Evolutionary conservation across 352 stramenopile species (phyloP), one percentile per base, ranked within the genome.

Genomic region (Phytophthora vignae): DNA sequence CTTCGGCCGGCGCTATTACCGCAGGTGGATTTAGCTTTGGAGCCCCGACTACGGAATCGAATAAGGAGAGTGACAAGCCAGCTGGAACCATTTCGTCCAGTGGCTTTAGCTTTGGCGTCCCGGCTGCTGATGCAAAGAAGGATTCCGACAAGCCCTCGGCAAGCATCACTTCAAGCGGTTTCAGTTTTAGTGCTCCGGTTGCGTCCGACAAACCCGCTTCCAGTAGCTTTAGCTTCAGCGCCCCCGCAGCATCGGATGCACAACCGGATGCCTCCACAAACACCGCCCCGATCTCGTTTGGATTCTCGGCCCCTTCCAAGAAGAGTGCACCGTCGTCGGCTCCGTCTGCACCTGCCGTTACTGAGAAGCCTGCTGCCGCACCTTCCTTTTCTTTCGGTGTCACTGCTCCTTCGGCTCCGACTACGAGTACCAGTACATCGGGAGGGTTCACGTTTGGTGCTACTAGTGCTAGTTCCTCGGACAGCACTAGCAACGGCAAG

Each of bases 21-120:
- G 65, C 73, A 22, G 27, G 46, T 69, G 70, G 74, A 1, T 90
- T 93, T 31, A 80, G 70, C 25, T 93, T 94, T 38, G 81, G 83
- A n/a, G 77, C 76, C 40, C 64, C 75, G 22, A 11, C 48, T 40
- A 27, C 38, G 5, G 67, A 68, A 3, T 52, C 54, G 4, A 82
- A 72, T 25, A 69, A 73, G 15, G 68, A 64, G 7, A 31, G 60
- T 1, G 64, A 69, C 2, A 85, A 84, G 44, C 38, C 74, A n/a
- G 54, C 55, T 56, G 66, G 57, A 53, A 61, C 55, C 25, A 71
- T 74, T 1, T 71, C 69, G 15, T 72, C 60, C 9, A 27, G 33
- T 71, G 57, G 69, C 25, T 67, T 81, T 53, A 77, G 59, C 50
- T 74, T 76, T 48, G 60, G 68, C 14, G 42, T n/a, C 29, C 38